A percentile compares a stretch with the other conserved stretches of the same genome.
phyloP scores from a whole-genome alignment of 1,284 basidiomycete species.

The Cystobasidium slooffiae region DNA sequence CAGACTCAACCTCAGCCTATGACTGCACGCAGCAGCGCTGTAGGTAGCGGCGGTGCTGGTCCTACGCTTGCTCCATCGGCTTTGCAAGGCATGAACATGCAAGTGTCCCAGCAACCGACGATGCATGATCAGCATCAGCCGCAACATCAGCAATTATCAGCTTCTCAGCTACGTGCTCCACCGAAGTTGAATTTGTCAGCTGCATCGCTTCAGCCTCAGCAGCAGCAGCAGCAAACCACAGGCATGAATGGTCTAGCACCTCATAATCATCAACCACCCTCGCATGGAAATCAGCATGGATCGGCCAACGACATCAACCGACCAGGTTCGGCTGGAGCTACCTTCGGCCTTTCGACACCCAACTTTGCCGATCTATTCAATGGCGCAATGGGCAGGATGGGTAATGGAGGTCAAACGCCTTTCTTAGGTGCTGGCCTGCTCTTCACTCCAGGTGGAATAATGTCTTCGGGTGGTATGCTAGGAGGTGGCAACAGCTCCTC shows the following conservation, averaged over 20 bases:
- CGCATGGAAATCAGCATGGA: constrained; percentile 9
- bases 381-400: constrained; percentile 32
- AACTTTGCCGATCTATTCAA: constrained; percentile 42
- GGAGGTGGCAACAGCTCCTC: neutral
- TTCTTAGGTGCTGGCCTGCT: constrained; percentile 26
- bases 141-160: neutral
- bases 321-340: constrained; percentile 40
- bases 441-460: constrained; percentile 35
- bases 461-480: constrained; percentile 27
- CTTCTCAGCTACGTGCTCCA: constrained; percentile 12
- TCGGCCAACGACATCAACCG: constrained; percentile 17
- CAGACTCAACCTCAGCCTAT: constrained; percentile 34
- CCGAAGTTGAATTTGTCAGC: constrained; percentile 20
- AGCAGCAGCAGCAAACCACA: neutral
- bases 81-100: constrained; percentile 6
- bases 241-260: neutral
- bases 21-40: neutral
- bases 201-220: constrained; percentile 19
- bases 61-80: constrained; percentile 14
- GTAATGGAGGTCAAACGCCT: constrained; percentile 25
- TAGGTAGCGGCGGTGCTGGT: neutral
- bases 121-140: neutral
- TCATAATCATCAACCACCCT: constrained; percentile 14
- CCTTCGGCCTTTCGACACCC: constrained; percentile 34
- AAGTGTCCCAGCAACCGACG: neutral